Evolutionary conservation across 805 yeast genomes (phyloP), one percentile per base, ranked within the genome.

Genomic region (Wickerhamomyces hampshirensis): DNA sequence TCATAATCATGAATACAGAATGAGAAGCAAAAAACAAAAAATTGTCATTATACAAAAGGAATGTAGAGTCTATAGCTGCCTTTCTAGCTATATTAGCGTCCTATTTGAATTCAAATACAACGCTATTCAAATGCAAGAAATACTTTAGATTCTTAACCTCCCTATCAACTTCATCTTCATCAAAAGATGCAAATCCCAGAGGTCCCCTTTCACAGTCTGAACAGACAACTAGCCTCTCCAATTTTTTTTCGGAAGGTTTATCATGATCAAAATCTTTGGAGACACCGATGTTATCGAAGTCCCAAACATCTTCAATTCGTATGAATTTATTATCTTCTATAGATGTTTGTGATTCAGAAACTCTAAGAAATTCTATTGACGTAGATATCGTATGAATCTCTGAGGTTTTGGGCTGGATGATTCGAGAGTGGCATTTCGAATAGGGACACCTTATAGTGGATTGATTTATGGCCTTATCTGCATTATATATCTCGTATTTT

Each of bases 181-280:
- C 51, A 24, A 18, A 66, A 5, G 71, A 80, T 19, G 77, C 87
- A 61, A 71, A 79, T 15, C 94, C 94, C 14, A 84, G 48, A 0
- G 91, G 91, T 0, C 94, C 94, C 39, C 69, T 66, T 47, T 83
- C 89, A 60, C 94, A 84, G 42, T 80, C 88, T 5, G 87, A 75
- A 55, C 94, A 84, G 3, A 78, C 68, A 28, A 84, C 56, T 31
- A 76, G 65, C 35, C 87, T 62, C 31, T 70, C 71, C 16, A 81
- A 57, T 18, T 60, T 46, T 7, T 48, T 40, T 4, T 51, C 54
- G 11, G 39, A 38, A n/a, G 36, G 42, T 3, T 48, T 50, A 1
- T 38, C 38, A 6, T 41, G 37, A 24, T 41, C 31, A 33, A 46
- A 39, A 8, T 42, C 46, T 35, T 37, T 69, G 2, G 88, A 80